Evolutionary conservation across 768 basidiomycete genomes (phyloP).

Genomic region (Termitomyces sp.): DNA sequence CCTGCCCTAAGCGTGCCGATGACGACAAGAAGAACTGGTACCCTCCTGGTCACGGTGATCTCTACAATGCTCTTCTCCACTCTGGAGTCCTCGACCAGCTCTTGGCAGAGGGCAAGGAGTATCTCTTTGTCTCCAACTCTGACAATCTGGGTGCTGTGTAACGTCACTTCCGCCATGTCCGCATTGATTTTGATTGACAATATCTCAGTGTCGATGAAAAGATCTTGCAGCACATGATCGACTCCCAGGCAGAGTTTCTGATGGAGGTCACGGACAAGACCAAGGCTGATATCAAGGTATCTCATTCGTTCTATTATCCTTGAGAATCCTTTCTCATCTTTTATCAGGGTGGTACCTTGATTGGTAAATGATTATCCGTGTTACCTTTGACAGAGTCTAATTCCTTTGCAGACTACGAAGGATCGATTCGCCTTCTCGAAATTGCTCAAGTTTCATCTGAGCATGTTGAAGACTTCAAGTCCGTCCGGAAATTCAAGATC

Average conservation of each 20-base stretch:
- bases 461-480: constrained; percentile 93
- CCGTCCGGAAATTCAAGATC: constrained; percentile 89
- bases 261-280: constrained; percentile 98
- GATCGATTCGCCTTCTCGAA: constrained; percentile 82
- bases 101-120: constrained; percentile 89
- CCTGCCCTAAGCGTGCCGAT: constrained; percentile 69
- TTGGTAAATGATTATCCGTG: constrained; percentile 33
- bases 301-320: background rate
- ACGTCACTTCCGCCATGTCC: constrained; percentile 19
- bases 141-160: constrained; percentile 93
- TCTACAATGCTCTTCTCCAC: constrained; percentile 89
- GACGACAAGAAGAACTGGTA: constrained; percentile 94
- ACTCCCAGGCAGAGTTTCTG: constrained; percentile 76
- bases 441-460: constrained; percentile 93
- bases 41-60: constrained; percentile 94
- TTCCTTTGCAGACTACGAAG: constrained; percentile 61
- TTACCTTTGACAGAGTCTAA: background rate
- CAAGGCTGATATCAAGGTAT: constrained; percentile 66
- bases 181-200: background rate
- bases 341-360: constrained; percentile 72
- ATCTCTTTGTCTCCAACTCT: constrained; percentile 96
- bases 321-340: background rate
- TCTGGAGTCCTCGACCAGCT: constrained; percentile 90
- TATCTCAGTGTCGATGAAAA: constrained; percentile 64
- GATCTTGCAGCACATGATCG: constrained; percentile 84